Conservation (phyloP, 2,329 filamentous ascomycete genomes). For the Aspergillus spinulosporus region DNA sequence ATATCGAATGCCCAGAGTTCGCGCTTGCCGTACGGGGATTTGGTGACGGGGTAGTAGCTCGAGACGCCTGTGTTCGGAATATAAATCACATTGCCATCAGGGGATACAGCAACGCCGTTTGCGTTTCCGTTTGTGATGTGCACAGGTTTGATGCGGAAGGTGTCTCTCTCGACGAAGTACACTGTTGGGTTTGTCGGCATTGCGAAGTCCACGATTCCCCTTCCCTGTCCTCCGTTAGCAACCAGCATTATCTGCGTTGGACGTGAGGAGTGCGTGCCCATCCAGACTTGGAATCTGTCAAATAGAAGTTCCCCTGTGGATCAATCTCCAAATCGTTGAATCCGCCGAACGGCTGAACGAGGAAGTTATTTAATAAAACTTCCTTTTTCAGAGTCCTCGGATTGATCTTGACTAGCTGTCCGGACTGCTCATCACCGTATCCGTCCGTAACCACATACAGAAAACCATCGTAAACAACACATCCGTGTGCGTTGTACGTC, state of each 20-base stretch:
- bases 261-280: background rate
- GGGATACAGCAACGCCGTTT: slow-evolving; percentile 29
- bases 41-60: background rate
- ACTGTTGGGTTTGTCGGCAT: slow-evolving; percentile 15
- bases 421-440: slow-evolving; percentile 4
- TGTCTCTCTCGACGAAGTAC: slow-evolving; percentile 14
- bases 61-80: slow-evolving; percentile 29
- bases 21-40: slow-evolving; percentile 11
- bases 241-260: too few species aligned
- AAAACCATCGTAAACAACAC: slow-evolving; percentile 12
- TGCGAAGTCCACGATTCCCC: slow-evolving; percentile 13
- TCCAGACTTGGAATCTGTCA: slow-evolving; percentile 16
- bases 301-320: slow-evolving; percentile 17
- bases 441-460: slow-evolving; percentile 15
- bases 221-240: slow-evolving; percentile 3
- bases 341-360: slow-evolving; percentile 13
- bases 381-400: slow-evolving; percentile 7
- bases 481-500: slow-evolving; percentile 13
- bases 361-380: slow-evolving; percentile 15
- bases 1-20: slow-evolving; percentile 14
- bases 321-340: slow-evolving; percentile 19
- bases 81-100: slow-evolving; percentile 25
- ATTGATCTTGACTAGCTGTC: slow-evolving; percentile 11
- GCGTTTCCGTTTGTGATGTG: slow-evolving; percentile 18
- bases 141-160: slow-evolving; percentile 9